Conservation (phyloP, 805 yeast species). For the Yarrowia sp. region DNA sequence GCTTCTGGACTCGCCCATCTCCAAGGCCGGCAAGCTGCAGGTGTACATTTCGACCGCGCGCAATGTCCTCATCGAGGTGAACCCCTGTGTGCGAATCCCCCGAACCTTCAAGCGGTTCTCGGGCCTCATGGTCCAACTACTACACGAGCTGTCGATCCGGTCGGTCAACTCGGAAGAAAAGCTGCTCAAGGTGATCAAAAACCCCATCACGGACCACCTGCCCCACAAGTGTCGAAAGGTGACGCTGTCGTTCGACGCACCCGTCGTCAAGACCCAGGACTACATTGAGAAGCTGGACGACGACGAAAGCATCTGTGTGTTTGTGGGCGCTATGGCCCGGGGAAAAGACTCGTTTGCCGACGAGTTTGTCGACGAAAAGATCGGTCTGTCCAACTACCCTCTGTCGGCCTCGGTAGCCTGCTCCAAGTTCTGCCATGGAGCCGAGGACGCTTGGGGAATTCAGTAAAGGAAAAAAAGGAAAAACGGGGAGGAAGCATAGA, state of each 20-base stretch:
- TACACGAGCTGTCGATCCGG: constrained; percentile 90
- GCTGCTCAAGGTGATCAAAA: constrained; percentile 90
- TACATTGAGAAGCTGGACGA: constrained; percentile 79
- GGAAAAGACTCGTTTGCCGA: constrained; percentile 98
- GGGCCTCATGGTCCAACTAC: constrained; percentile 95
- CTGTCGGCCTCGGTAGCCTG: constrained; percentile 97
- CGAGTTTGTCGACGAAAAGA: constrained; percentile 94
- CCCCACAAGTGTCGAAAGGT: constrained; percentile 95
- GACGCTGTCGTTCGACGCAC: constrained; percentile 91
- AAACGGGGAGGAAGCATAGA: constrained; percentile 27
- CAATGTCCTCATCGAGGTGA: constrained; percentile 93
- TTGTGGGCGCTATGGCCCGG: constrained; percentile 99
- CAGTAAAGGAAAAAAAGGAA: constrained; percentile 46
- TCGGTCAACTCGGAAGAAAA: constrained; percentile 96
- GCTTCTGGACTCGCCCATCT: constrained; percentile 93
- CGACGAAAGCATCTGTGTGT: constrained; percentile 95
- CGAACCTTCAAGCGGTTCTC: constrained; percentile 97
- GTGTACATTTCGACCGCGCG: constrained; percentile 96
- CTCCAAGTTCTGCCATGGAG: constrained; percentile 97
- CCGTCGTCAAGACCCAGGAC: constrained; percentile 85
- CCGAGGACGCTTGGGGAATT: constrained; percentile 97
- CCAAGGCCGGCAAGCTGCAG: constrained; percentile 95
- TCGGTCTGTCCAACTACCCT: constrained; percentile 94
- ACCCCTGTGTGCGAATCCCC: constrained; percentile 96
- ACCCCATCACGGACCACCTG: constrained; percentile 95